Evolutionary conservation across 108 stramenopile species (phyloP), one percentile per base, ranked within the genome.

Genomic region (Stephanodiscus minutulus): DNA sequence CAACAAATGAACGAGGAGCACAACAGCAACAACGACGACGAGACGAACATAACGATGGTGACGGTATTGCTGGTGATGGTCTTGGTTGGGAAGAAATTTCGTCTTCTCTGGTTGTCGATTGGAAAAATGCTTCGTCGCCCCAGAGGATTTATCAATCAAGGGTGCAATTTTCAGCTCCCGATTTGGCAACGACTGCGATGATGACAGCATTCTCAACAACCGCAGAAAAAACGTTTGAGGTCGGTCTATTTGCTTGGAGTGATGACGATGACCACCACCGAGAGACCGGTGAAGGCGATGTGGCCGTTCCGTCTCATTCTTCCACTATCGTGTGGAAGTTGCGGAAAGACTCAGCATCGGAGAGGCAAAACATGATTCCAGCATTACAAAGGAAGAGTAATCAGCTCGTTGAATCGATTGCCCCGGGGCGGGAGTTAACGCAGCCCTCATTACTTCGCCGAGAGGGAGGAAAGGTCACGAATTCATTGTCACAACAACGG

Each of bases 201-300:
- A 62, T n/a, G 6, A 37, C 22, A 21, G 5, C 56, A 55, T 37
- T 11, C 27, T 37, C 39, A 21, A 17, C 57, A 31, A 13, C 57
- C 4, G 25, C 10, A 28, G 33, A 22, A 20, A 24, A 29, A 17
- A 10, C 25, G 65, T 9, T 31, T n/a, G 44, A 70, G 47, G 27
- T 50, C 17, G 29, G 33, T 58, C 57, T 10, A 29, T 58, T 59
- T 70, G 46, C 46, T 60, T 70, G 68, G 68, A 70, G 43, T 36
- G 57, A 18, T 28, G 8, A 56, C 29, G 2, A 12, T 31, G 57
- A 27, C n/a, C 46, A 60, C 20, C 54, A 46, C 11, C 39, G 46
- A 70, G 22, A 57, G 18, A 48, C 25, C 20, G 31, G 31, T 10
- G 13, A 57, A 35, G 20, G 22, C 41, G 41, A 68, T n/a, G 52